phyloP scores from a whole-genome alignment of 2,329 filamentous ascomycete species.

The Colletotrichum sp. region DNA sequence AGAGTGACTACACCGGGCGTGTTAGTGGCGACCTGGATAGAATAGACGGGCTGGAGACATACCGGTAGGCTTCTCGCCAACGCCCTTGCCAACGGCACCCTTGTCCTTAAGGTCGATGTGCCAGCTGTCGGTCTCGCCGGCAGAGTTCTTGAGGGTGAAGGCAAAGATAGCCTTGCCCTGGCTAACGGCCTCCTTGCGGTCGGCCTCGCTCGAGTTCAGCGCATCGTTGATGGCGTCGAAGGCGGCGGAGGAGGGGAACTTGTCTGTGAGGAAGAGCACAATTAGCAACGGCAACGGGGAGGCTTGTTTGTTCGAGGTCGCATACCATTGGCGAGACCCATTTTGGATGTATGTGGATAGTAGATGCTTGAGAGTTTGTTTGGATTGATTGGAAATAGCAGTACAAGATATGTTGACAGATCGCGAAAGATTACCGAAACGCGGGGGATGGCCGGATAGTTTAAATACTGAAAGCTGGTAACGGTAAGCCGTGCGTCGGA shows the following conservation, averaged over 20 bases:
- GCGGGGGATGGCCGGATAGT: conserved; percentile 8
- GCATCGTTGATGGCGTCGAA: conserved; percentile 86
- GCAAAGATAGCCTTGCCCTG: conserved; percentile 86
- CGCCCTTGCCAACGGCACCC: conserved; percentile 80
- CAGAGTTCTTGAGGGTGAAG: conserved; percentile 89
- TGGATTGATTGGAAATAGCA: neutral
- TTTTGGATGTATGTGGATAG: conserved; percentile 41
- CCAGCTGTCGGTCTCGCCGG: conserved; percentile 84
- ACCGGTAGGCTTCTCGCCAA: conserved; percentile 85
- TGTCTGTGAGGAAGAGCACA: conserved; percentile 53
- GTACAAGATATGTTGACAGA: neutral
- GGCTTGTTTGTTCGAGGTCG: neutral
- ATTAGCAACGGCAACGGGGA: neutral
- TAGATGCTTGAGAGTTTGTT: neutral
- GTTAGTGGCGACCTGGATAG: neutral
- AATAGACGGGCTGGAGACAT: conserved; percentile 32
- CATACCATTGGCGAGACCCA: conserved; percentile 78
- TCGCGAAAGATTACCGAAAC: neutral
- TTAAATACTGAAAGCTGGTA: conserved; percentile 15
- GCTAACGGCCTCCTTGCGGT: conserved; percentile 88
- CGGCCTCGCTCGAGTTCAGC: conserved; percentile 71
- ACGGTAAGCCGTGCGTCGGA: conserved; percentile 11
- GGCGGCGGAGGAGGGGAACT: conserved; percentile 87
- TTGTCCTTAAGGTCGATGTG: conserved; percentile 94
- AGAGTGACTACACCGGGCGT: conserved; percentile 72